Base-by-base conservation (phyloP, 2,329 filamentous ascomycete genomes). In the Aspergillus carbonarius region DNA sequence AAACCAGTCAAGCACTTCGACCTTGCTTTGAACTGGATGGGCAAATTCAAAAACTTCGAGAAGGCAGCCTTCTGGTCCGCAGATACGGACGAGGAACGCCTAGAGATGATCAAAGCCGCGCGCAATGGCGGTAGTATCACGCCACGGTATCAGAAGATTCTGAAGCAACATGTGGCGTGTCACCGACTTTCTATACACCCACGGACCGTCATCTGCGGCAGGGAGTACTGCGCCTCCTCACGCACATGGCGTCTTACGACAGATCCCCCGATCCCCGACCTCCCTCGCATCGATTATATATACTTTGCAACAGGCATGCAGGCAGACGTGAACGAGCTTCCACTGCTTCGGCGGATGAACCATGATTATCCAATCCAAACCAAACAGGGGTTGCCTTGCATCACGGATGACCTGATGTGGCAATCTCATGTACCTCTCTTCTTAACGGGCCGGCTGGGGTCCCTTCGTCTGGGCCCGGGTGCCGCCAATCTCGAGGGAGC, bases 331-430 rank as follows among this genome's bases (percentile, higher is more conserved):
- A 68, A 74, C 1, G 79, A 79, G 1, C 78, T 92, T 20, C 82
- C 87, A 0, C 86, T 86, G 57, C 75, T 93, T 12, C 74, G 84
- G 57, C 82, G 77, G 0, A 83, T 93, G 69, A 73, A 83, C 8
- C 62, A 76, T 3, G 80, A 85, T 17, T 79, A 88, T 60, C 89
- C 88, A 0, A 81, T 93, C 34, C 74, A 85, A 15, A 82, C 79
- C 0, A 80, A 85, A 23, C 85, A 85, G 4, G 90, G 90, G 0
- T 76, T 92, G 18, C 90, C 91, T 0, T 90, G 88, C 63, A 73
- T 93, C 53, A 93, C 83, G 2, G 85, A 93, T 42, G 89, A 93
- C 66, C 77, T 93, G 60, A 88, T 88, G 82, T 93, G 90, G 90
- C 80, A 80, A 37, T 79, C 87, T 0, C 85, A 85, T n/a, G 83